Conservation (phyloP, 1,284 basidiomycete genomes). For the Leucoagaricus sp. region DNA sequence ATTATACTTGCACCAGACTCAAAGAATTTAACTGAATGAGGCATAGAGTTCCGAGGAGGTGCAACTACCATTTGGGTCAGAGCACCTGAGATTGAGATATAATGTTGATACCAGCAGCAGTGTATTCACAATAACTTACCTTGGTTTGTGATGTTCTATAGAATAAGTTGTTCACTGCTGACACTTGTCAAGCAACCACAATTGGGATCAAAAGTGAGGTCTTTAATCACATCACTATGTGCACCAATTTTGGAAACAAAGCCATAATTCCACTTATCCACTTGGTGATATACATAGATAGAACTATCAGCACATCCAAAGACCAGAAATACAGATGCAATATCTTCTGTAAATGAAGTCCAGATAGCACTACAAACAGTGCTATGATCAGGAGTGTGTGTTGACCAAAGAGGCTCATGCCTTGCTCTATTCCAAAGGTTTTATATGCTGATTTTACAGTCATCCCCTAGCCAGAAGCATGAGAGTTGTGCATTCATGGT, state of each 20-base stretch:
- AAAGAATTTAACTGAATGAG: not conserved
- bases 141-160: not conserved
- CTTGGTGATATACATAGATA: not conserved
- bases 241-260: not conserved
- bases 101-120: not conserved
- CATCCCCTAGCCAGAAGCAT: not conserved
- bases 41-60: not conserved
- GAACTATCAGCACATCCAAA: slow-evolving; percentile 1
- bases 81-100: not conserved
- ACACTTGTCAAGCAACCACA: not conserved
- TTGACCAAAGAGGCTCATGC: not conserved
- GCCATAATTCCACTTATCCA: not conserved
- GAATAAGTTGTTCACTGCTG: not conserved
- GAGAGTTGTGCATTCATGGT: not conserved
- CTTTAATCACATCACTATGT: not conserved
- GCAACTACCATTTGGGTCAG: not conserved
- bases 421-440: not conserved
- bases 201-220: not conserved
- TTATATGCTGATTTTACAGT: not conserved
- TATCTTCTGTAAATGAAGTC: not conserved
- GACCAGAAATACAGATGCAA: not conserved
- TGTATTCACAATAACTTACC: not conserved
- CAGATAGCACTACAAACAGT: not conserved
- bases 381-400: not conserved
- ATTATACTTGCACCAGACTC: not conserved